Conservation (phyloP, 129 eudicot genomes). For the Pseudognaphalium luteoalbum region DNA sequence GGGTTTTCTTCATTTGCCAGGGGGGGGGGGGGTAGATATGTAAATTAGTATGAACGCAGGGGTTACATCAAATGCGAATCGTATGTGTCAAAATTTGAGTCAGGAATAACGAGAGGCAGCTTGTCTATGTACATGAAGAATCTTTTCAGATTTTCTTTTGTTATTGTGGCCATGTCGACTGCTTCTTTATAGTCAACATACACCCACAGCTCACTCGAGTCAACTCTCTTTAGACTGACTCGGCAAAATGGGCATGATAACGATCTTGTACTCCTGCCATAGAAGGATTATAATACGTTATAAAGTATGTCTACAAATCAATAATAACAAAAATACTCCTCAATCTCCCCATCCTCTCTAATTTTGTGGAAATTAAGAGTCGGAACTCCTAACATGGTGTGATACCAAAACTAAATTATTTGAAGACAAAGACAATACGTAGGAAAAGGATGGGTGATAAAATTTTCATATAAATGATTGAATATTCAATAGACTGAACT, state of each 20-base stretch:
- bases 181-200: conserved; percentile 49
- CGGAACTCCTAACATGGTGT: too few species aligned
- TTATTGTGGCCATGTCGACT: conserved; percentile 46
- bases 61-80: conserved; percentile 60
- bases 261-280: conserved; percentile 59
- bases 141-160: conserved; percentile 56
- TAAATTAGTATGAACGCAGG: conserved; percentile 30
- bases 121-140: conserved; percentile 65
- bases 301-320: neutral
- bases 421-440: neutral
- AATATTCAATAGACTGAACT: neutral
- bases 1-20: conserved; percentile 21
- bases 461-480: neutral
- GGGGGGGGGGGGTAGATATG: conserved; percentile 23
- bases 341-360: neutral
- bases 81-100: conserved; percentile 45
- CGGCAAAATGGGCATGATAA: conserved; percentile 74
- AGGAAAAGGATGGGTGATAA: neutral
- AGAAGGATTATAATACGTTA: neutral
- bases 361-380: too few species aligned
- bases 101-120: conserved; percentile 61
- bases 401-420: neutral
- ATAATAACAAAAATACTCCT: neutral
- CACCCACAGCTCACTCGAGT: conserved; percentile 68
- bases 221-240: conserved; percentile 62